Conservation (phyloP, 805 yeast genomes). For the Kuraishia ogatae region DNA sequence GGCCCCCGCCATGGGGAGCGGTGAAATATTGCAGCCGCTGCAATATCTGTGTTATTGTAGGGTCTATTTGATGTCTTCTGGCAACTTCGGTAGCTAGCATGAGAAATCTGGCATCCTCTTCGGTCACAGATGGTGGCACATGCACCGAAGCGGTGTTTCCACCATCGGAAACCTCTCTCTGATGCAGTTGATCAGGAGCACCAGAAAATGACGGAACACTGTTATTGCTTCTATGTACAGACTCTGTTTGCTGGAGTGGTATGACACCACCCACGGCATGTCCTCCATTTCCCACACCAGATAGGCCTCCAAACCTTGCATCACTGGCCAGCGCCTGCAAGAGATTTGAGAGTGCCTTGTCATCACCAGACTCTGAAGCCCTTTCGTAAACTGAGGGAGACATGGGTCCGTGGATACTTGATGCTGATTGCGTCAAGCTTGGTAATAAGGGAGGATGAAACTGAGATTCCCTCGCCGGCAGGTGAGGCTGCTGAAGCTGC, state of each 20-base stretch:
- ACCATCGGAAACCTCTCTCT: not conserved
- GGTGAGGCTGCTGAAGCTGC: not conserved
- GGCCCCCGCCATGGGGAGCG: constrained; percentile 51
- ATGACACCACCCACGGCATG: not conserved
- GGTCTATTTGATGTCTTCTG: constrained; percentile 42
- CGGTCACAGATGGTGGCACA: constrained; percentile 13
- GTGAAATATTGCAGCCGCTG: constrained; percentile 49
- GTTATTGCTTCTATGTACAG: not conserved
- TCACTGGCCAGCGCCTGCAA: not conserved
- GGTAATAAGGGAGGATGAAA: not conserved
- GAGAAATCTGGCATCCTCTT: constrained; percentile 47
- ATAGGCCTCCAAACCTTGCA: not conserved
- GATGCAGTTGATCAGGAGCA: not conserved
- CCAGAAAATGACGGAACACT: not conserved
- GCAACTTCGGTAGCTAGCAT: constrained; percentile 56
- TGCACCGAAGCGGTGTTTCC: not conserved
- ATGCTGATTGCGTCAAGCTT: not conserved
- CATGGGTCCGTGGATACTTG: not conserved
- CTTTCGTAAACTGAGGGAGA: not conserved
- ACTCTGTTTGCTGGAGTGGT: not conserved
- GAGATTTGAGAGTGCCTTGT: not conserved
- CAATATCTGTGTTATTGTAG: constrained; percentile 52
- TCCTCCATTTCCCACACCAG: not conserved
- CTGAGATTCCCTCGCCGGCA: not conserved
- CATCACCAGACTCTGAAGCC: not conserved